Evolutionary conservation across 495 filamentous ascomycete species (phyloP), one percentile per base, ranked within the genome.

Genomic region (Hypomontagnella submonticulosa): DNA sequence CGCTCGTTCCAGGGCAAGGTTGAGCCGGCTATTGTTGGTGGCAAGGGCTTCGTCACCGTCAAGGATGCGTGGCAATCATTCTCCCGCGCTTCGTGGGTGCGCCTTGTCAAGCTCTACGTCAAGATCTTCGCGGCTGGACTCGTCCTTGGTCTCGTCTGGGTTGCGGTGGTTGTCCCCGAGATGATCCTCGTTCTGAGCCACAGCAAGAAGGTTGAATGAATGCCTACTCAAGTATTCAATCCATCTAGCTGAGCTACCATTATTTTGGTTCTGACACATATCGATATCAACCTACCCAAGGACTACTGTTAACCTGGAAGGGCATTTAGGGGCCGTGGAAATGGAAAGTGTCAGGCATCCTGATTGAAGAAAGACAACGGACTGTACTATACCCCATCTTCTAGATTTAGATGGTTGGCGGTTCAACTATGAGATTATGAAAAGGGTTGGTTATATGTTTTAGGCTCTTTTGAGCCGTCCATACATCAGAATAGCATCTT

Each of bases 41-140:
- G 90, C 52, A 85, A 83, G 71, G 89, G 90, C 67, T 84, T 81
- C 62, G 80, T 90, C 53, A 84, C 85, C 42, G 82, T 93, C 72
- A 72, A 83, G 27, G 89, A 92, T 64, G 91, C 90, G 0, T 89
- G 90, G 87, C 81, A 76, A 46, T 89, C 84, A 20, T 90, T 96
- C 70, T 82, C 87, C 67, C 81, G 85, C 66, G 76, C 83, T 54
- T 86, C 88, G 50, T 86, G 89, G 65, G 75, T 85, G 19, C 81
- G 91, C 15, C 82, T 92, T 57, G 72, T 87, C 62, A 88, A 87
- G 80, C 80, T 92, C 9, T 85, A 90, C 44, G 76, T 75, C 71
- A 93, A 93, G 85, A 79, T 88, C 43, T 70, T 77, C 47, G 56
- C 50, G 20, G 64, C 76, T 41, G 49, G 59, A 42, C 54, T 86